Base-by-base conservation (phyloP, 202 grass and related monocot genomes). In the Carex arenaria region DNA sequence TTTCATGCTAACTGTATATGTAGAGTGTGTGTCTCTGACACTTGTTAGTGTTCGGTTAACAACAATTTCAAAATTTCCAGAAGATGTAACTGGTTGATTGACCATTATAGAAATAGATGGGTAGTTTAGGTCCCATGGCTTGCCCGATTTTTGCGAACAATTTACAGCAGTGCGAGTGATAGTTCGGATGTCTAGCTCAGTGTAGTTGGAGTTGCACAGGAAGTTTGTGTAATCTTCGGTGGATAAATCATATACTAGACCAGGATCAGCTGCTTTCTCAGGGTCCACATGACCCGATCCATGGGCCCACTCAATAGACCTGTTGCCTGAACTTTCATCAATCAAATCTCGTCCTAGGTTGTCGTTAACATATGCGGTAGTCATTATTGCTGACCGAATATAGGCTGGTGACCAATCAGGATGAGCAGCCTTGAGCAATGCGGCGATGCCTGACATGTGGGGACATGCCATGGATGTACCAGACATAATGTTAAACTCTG, bases 381-480 rank as follows among this genome's bases (percentile, higher is more conserved):
- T 94, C 87, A 91, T 89, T 28, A 94, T 84, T 38, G 89, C 80
- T 30, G 81, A 89, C 3, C 84, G 83, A 10, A 93, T 82, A 56
- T 89, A 61, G 10, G 91, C 84, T 22, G 86, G 86, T 26, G 84
- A 82, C 91, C 91, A 93, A 47, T 59, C n/a, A 1, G 3, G 75
- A 83, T 90, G 38, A 79, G 17, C 55, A 4, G 43, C 54, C 75
- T 43, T 62, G 57, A 90, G 42, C 28, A 90, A 55, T 14, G 87
- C 87, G 2, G 79, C 87, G 13, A 87, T 64, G 49, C 80, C 80
- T 36, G 85, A 49, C 7, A 78, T 60, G 32, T 87, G 85, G 17
- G 85, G 85, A 55, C 80, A 87, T 12, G 85, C 36, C 80, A 83
- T 87, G 45, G 85, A 87, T 70, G 80, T 87, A 53, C 85, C 85